Base-by-base conservation (phyloP, 768 basidiomycete genomes). In the Megacollybia marginata region DNA sequence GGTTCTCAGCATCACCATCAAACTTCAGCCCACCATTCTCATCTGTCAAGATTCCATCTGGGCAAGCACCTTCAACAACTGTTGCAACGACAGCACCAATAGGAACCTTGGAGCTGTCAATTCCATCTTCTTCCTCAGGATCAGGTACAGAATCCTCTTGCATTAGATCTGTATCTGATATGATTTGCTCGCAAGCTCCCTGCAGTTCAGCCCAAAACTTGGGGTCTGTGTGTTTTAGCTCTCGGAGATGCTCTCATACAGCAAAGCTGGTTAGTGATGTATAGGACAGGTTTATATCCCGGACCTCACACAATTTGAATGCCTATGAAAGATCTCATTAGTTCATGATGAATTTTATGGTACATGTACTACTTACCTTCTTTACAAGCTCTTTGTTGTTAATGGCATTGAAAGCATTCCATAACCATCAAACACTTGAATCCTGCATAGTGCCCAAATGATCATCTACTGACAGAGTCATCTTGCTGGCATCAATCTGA, bases 351-450 rank as follows among this genome's bases (percentile, higher is more conserved):
- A 40, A 40, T 15, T 2, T 40, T 40, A 2, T 18, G 15, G 18
- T 40, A 10, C 35, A 40, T 15, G 13, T 40, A 18, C 13, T 57
- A 20, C 23, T n/a, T n/a, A 63, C 60, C 48, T 58, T 56, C 44
- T 53, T 46, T 16, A 64, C 49, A 42, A 59, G 31, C 12, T 48
- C 52, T 4, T 42, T 40, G 8, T 56, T 47, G 36, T 60, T 62
- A n/a, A 64, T 38, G 6, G 44, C 54, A 2, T 52, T 23, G 19
- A 47, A 56, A 4, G 52, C 57, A 11, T 48, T 44, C 8, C 58
- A 50, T 23, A 64, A 35, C 61, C 59, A 64, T 5, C 19, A 1
- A 1, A 58, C 48, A 5, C 33, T 47, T 20, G 53, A 44, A 45
- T 59, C 38, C 11, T 54, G 52, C 11, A 64, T 38, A 3, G 23